These are phyloP conservation scores for Populus euphratica DNA, from an alignment of 345 rosid genomes.

Conservation along the genomic window DNA sequence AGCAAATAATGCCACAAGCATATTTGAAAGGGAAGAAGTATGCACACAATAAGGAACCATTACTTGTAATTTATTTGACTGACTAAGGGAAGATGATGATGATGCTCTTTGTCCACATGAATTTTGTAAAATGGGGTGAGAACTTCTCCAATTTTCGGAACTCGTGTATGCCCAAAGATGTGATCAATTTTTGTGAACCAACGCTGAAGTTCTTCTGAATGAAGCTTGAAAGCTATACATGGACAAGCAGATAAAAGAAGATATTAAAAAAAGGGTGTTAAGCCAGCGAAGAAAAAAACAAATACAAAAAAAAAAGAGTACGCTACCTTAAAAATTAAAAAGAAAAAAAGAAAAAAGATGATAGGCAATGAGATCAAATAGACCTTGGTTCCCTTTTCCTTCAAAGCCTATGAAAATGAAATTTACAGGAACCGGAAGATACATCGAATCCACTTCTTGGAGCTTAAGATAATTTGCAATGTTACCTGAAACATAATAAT, in stretches of 20 bases:
- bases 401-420: constrained; percentile 95
- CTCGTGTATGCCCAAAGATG: constrained; percentile 80
- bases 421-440: constrained; percentile 90
- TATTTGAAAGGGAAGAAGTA: constrained; percentile 1
- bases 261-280: neutral
- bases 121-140: constrained; percentile 70
- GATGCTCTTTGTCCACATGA: constrained; percentile 52
- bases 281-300: neutral
- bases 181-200: constrained; percentile 95
- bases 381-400: constrained; percentile 96
- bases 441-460: constrained; percentile 81
- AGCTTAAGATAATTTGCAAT: constrained; percentile 81
- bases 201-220: constrained; percentile 81
- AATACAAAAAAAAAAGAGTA: neutral
- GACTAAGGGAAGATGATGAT: constrained; percentile 66
- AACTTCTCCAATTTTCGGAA: constrained; percentile 70
- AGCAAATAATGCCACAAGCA: constrained; percentile 11
- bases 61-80: constrained; percentile 91
- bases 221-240: constrained; percentile 67
- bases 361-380: constrained; percentile 7
- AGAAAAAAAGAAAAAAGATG: neutral
- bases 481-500: constrained; percentile 42
- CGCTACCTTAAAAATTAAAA: neutral
- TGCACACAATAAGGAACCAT: neutral
- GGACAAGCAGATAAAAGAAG: constrained; percentile 13